Evolutionary conservation across 73 alveolate genomes (phyloP).

Genomic region (Tetrahymena elliotti): DNA sequence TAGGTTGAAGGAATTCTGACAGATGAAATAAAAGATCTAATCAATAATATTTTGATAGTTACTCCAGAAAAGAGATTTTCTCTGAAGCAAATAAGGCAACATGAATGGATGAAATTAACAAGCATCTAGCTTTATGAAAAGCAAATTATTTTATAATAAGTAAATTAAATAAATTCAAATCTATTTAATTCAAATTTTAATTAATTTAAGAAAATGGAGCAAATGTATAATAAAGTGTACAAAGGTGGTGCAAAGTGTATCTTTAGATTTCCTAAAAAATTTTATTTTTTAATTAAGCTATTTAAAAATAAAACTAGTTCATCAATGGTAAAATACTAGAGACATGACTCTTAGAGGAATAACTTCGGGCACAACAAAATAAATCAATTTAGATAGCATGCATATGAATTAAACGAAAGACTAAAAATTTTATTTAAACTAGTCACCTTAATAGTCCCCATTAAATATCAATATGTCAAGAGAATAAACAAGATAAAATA

Average conservation of each 20-base stretch:
- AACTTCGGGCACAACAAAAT: not conserved
- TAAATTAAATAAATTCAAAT: not conserved
- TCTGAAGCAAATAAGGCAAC: not conserved
- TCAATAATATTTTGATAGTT: not conserved
- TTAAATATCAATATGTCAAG: not conserved
- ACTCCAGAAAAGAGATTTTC: not conserved
- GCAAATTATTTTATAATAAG: not conserved
- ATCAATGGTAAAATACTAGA: not conserved
- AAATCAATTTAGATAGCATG: not conserved
- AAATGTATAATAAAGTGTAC: not conserved
- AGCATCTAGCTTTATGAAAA: not conserved
- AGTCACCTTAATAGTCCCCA: not conserved
- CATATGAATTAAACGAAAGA: not conserved
- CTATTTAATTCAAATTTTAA: not conserved
- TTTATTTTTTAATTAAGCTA: not conserved
- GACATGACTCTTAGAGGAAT: not conserved
- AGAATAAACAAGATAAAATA: not conserved
- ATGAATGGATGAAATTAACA: conserved; percentile 27
- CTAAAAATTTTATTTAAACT: not conserved
- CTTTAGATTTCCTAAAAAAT: not conserved
- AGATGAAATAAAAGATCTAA: conserved; percentile 18
- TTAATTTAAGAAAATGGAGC: not conserved
- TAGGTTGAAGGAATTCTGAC: not conserved
- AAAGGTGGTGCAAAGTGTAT: not conserved
- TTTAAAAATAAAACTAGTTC: not conserved